These are phyloP conservation scores for Trapa bicornis DNA, from an alignment of 345 rosid genomes.

Conservation along the genomic window DNA sequence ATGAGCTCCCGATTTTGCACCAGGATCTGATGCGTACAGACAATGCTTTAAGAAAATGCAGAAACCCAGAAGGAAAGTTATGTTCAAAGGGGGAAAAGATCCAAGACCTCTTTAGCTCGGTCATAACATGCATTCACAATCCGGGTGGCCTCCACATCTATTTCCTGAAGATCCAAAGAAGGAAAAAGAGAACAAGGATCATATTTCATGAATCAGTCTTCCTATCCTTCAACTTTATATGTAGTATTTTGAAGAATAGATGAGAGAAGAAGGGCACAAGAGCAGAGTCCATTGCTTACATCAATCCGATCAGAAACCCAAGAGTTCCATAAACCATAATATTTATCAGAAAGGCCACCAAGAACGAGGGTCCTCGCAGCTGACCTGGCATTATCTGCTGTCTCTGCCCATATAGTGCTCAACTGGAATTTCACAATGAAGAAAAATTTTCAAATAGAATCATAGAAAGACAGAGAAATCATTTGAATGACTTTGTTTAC, in stretches of 20 bases:
- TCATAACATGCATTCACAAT: slow-evolving; percentile 58
- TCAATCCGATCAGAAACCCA: slow-evolving; percentile 76
- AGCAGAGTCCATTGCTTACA: slow-evolving; percentile 22
- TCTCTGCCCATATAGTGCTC: slow-evolving; percentile 96
- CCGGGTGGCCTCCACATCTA: slow-evolving; percentile 65
- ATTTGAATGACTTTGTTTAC: not conserved
- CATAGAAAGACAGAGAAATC: not conserved
- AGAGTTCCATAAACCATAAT: slow-evolving; percentile 64
- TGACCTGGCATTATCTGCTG: slow-evolving; percentile 83
- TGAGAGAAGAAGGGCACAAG: not conserved
- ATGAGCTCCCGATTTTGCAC: slow-evolving; percentile 43
- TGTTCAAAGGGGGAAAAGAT: not conserved
- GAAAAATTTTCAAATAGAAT: not conserved
- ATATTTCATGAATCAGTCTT: not conserved
- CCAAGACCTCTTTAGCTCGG: slow-evolving; percentile 61
- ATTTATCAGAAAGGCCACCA: slow-evolving; percentile 81
- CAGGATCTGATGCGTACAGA: slow-evolving; percentile 30
- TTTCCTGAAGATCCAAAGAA: slow-evolving; percentile 36
- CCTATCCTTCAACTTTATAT: not conserved
- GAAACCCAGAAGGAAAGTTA: not conserved
- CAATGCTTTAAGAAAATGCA: no score
- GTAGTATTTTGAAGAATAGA: not conserved
- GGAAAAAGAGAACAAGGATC: not conserved
- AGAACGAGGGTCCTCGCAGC: slow-evolving; percentile 77
- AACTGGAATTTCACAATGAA: slow-evolving; percentile 35